Conservation (phyloP, 441 rosid species). For the Erodium moschatum region DNA sequence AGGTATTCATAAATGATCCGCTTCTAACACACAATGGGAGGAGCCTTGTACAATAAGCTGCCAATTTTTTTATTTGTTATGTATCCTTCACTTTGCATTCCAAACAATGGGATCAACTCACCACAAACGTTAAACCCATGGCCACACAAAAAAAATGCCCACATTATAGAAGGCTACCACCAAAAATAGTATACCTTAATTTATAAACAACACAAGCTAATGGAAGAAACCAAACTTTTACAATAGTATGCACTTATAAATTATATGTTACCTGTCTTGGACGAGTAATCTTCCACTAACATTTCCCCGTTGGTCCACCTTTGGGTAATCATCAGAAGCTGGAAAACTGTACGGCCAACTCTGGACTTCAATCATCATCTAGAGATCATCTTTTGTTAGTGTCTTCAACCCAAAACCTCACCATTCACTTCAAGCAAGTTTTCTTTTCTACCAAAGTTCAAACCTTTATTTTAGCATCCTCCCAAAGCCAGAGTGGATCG, state of each 20-base stretch:
- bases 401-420: background rate
- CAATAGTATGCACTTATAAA: background rate
- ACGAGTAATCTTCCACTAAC: slow-evolving; percentile 55
- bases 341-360: slow-evolving; percentile 83
- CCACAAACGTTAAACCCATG: slow-evolving; percentile 44
- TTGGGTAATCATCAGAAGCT: slow-evolving; percentile 52
- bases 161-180: background rate
- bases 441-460: background rate
- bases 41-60: background rate
- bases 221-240: background rate
- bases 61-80: background rate
- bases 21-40: background rate
- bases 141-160: slow-evolving; percentile 1
- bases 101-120: slow-evolving; percentile 36
- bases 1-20: slow-evolving; percentile 23
- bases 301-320: slow-evolving; percentile 45
- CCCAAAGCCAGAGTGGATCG: slow-evolving; percentile 53
- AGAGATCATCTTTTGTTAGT: slow-evolving; percentile 13
- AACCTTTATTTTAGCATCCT: slow-evolving; percentile 72
- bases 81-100: background rate
- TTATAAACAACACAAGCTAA: background rate
- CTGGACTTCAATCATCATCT: slow-evolving; percentile 53
- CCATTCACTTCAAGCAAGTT: background rate
- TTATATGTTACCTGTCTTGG: slow-evolving; percentile 40
- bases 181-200: background rate